Conservation (phyloP, 2,329 filamentous ascomycete species). For the Scedosporium boydii region DNA sequence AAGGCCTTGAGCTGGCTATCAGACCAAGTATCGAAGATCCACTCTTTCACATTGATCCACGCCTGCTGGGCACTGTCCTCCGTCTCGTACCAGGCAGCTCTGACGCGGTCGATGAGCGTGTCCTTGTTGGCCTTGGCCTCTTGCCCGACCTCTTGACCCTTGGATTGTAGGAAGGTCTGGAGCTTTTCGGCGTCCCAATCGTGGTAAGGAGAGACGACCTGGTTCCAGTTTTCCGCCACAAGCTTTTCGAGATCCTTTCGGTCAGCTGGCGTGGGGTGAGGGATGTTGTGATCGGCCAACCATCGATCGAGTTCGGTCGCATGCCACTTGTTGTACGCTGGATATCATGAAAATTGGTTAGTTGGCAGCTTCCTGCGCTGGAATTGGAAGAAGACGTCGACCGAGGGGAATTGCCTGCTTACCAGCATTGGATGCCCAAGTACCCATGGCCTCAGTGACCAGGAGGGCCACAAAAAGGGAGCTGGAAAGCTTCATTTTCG, state of each 20-base stretch:
- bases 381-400: neutral
- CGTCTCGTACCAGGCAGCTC: conserved; percentile 66
- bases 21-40: conserved; percentile 93
- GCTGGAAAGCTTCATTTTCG: conserved; percentile 2
- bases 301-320: conserved; percentile 95
- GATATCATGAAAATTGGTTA: conserved; percentile 2
- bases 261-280: conserved; percentile 82
- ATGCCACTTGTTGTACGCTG: conserved; percentile 98
- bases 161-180: conserved; percentile 55
- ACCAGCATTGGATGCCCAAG: neutral
- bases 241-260: conserved; percentile 89
- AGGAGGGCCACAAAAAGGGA: conserved; percentile 5
- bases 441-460: neutral
- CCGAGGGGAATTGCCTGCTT: conserved; percentile 6
- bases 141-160: conserved; percentile 61
- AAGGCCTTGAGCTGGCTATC: conserved; percentile 92
- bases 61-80: conserved; percentile 67
- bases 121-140: conserved; percentile 60
- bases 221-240: conserved; percentile 82
- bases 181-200: conserved; percentile 66
- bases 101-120: conserved; percentile 58
- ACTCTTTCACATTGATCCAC: conserved; percentile 67
- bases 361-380: neutral
- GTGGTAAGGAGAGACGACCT: conserved; percentile 66
- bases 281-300: conserved; percentile 85